Conservation (phyloP, 2,329 filamentous ascomycete genomes). For the Cadophora malorum region DNA sequence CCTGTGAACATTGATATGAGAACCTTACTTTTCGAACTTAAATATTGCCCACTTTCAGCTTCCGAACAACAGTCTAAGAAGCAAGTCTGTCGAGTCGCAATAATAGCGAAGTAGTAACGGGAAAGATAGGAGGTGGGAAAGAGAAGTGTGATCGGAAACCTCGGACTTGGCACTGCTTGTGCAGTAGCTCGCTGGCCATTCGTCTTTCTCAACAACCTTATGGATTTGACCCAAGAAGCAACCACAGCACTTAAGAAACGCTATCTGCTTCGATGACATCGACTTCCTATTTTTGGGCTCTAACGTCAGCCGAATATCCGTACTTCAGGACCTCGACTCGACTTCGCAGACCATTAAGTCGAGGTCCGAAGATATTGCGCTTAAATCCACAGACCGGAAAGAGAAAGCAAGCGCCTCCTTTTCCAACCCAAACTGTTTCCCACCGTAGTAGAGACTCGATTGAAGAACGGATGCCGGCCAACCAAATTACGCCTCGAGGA, state of each 20-base stretch:
- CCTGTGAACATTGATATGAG: no score
- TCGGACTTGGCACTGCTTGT: conserved; percentile 3
- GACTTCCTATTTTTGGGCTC: background rate
- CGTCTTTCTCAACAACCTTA: background rate
- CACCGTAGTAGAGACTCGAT: no score
- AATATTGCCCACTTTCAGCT: no score
- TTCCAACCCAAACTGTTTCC: no score
- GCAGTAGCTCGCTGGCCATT: background rate
- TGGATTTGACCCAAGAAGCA: background rate
- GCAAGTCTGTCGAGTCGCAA: no score
- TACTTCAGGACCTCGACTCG: background rate
- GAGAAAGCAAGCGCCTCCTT: no score
- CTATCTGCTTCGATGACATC: background rate
- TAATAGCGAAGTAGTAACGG: background rate
- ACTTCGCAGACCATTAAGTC: background rate
- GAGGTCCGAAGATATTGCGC: no score
- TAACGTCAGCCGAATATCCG: background rate
- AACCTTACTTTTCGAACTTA: no score
- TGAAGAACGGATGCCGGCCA: no score
- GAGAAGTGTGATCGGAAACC: background rate
- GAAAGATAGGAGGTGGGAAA: background rate
- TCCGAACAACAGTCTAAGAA: no score
- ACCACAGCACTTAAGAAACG: background rate
- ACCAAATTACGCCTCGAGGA: no score
- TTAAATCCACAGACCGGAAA: no score